Conservation (phyloP, 2,329 filamentous ascomycete genomes). For the Venturia carpophila region DNA sequence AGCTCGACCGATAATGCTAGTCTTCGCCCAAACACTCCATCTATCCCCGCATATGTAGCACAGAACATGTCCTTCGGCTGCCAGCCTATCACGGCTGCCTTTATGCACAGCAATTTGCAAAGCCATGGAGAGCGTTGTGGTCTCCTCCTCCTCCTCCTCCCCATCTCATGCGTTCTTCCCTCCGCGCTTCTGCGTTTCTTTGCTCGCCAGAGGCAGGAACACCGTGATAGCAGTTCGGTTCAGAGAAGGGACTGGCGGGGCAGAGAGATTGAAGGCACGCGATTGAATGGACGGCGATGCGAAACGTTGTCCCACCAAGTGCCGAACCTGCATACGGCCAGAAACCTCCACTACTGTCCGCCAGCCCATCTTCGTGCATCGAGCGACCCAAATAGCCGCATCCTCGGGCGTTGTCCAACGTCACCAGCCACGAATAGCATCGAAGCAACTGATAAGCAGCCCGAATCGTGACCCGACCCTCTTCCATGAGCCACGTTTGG, state of each 20-base stretch:
- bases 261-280: neutral
- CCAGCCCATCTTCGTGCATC: neutral
- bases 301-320: neutral
- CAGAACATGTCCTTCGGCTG: neutral
- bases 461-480: neutral
- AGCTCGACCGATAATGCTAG: slow-evolving; percentile 7
- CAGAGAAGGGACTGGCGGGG: neutral
- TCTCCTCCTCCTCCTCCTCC: neutral
- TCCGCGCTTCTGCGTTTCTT: neutral
- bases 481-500: neutral
- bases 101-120: neutral
- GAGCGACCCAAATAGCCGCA: neutral
- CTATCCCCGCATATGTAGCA: slow-evolving; percentile 2
- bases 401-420: neutral
- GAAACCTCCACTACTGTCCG: neutral
- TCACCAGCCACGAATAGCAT: slow-evolving; percentile 8
- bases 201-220: neutral
- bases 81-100: neutral
- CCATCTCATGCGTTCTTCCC: neutral
- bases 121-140: neutral
- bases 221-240: neutral
- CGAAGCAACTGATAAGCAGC: neutral
- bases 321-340: slow-evolving; percentile 4
- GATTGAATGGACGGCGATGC: neutral
- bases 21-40: slow-evolving; percentile 5